These are phyloP conservation scores for Calendula officinalis DNA, from an alignment of 129 eudicot species.

Conservation along the genomic window DNA sequence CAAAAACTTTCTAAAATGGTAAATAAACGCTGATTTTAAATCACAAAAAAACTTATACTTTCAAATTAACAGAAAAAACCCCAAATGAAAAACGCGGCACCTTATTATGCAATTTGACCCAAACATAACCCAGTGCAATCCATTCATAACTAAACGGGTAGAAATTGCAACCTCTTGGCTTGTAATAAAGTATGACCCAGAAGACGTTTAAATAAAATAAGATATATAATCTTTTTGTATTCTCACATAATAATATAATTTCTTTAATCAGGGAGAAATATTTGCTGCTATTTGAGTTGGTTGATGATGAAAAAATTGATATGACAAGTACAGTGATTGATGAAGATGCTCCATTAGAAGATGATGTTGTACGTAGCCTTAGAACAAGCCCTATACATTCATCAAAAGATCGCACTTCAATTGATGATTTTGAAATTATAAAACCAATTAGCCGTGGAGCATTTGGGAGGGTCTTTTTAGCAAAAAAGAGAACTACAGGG, in stretches of 20 bases:
- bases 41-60: no score
- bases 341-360: slow-evolving; percentile 96
- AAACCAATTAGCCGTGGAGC: slow-evolving; percentile 99
- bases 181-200: no score
- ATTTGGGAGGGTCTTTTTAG: slow-evolving; percentile 91
- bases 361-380: slow-evolving; percentile 91
- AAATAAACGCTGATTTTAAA: no score
- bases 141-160: no score
- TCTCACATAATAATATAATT: slow-evolving; percentile 5
- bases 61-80: no score
- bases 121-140: no score
- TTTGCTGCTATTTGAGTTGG: slow-evolving; percentile 81
- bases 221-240: slow-evolving; percentile 3
- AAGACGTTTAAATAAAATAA: background rate
- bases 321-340: slow-evolving; percentile 78
- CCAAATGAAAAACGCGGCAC: no score
- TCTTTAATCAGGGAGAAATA: slow-evolving; percentile 73
- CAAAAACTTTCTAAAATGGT: no score
- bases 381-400: slow-evolving; percentile 93
- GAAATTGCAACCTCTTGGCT: no score
- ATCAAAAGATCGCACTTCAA: slow-evolving; percentile 85
- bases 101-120: no score
- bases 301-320: slow-evolving; percentile 85
- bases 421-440: slow-evolving; percentile 95
- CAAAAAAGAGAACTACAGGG: slow-evolving; percentile 95